phyloP scores from a whole-genome alignment of 208 protist genomes.

The Leishmania braziliensis region DNA sequence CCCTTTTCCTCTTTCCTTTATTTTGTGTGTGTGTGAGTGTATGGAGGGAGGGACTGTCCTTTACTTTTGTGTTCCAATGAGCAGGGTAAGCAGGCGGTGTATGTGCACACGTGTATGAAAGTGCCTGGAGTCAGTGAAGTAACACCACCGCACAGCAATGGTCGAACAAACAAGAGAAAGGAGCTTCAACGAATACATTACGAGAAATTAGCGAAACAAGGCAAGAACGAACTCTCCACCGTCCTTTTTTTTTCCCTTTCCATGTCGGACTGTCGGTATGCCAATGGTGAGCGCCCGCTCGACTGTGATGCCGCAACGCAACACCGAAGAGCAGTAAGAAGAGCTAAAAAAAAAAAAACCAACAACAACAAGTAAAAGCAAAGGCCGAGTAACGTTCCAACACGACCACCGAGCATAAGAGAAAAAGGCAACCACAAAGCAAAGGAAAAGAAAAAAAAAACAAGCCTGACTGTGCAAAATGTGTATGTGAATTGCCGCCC shows the following conservation, averaged over 20 bases:
- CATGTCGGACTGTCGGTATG: too few relatives aligned
- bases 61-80: not conserved
- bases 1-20: not conserved
- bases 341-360: not conserved
- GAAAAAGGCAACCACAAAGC: not conserved
- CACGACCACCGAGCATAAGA: too few relatives aligned
- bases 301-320: not conserved
- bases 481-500: too few relatives aligned
- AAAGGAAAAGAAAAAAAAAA: slow-evolving; percentile 3
- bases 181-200: not conserved
- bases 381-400: not conserved
- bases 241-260: too few relatives aligned
- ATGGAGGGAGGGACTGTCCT: not conserved
- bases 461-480: not conserved
- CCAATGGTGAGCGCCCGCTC: not conserved
- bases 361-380: not conserved
- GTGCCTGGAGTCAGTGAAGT: not conserved
- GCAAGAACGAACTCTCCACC: too few relatives aligned
- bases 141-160: not conserved
- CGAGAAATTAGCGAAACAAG: not conserved
- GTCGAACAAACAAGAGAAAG: not conserved
- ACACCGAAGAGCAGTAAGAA: not conserved
- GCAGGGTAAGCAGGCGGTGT: not conserved
- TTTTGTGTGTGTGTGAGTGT: not conserved
- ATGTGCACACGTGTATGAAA: not conserved